Percentiles rank a stretch among this genome's conserved stretches.
phyloP scores from a whole-genome alignment of 2,329 filamentous ascomycete genomes.

The Dactylellina sp. region DNA sequence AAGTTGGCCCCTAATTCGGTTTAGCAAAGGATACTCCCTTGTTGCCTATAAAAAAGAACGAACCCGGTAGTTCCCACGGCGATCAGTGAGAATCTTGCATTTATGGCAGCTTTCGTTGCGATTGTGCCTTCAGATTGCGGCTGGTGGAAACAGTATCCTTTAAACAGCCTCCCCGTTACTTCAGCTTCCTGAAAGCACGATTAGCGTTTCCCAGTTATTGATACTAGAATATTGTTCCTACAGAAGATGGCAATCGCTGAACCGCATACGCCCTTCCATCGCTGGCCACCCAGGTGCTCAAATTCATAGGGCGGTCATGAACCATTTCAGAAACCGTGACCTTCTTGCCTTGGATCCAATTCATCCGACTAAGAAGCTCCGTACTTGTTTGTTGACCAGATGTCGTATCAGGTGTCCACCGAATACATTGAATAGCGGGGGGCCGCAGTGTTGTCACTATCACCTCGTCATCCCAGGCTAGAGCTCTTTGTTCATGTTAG shows the following conservation, averaged over 20 bases:
- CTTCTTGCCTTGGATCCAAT: constrained; percentile 81
- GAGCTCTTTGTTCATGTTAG: constrained; percentile 71
- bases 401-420: constrained; percentile 83
- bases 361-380: constrained; percentile 86
- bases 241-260: constrained; percentile 70
- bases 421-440: constrained; percentile 94
- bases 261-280: constrained; percentile 92
- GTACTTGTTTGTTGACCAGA: constrained; percentile 87
- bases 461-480: constrained; percentile 92
- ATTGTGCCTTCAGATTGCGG: constrained; percentile 70
- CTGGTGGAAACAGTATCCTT: constrained; percentile 88
- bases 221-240: constrained; percentile 19
- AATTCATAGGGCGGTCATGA: constrained; percentile 94
- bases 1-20: constrained; percentile 72
- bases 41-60: background rate
- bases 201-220: constrained; percentile 16
- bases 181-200: constrained; percentile 44
- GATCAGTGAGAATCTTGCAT: constrained; percentile 93
- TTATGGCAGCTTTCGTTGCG: constrained; percentile 83
- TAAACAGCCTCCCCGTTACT: constrained; percentile 75
- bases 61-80: constrained; percentile 81
- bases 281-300: constrained; percentile 89
- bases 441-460: constrained; percentile 92
- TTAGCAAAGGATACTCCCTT: constrained; percentile 20
- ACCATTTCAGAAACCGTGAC: constrained; percentile 83